Conservation (phyloP, 441 rosid species). For the Omphalea diandra region DNA sequence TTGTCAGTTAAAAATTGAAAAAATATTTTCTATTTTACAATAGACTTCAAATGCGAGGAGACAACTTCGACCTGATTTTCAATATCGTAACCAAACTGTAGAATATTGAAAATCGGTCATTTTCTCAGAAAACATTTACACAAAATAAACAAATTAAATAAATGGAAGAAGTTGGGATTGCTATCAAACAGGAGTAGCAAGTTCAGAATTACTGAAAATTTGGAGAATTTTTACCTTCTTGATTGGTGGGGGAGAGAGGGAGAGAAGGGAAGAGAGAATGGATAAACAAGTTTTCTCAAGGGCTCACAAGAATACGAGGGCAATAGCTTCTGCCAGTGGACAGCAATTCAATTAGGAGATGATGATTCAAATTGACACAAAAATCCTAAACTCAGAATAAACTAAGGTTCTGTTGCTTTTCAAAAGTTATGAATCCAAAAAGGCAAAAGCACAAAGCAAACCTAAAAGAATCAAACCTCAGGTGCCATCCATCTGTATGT, state of each 20-base stretch:
- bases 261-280: not conserved
- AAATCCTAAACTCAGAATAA: too few relatives aligned
- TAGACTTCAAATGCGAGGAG: too few relatives aligned
- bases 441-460: constrained; percentile 7
- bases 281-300: not conserved
- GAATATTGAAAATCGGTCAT: too few relatives aligned
- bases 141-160: too few relatives aligned
- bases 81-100: too few relatives aligned
- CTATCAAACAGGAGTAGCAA: too few relatives aligned
- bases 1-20: too few relatives aligned
- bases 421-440: constrained; percentile 1
- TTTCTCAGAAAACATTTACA: too few relatives aligned
- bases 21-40: too few relatives aligned
- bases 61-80: too few relatives aligned
- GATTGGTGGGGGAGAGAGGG: not conserved
- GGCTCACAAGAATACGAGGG: not conserved
- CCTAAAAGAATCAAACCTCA: constrained; percentile 47
- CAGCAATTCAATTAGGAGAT: not conserved
- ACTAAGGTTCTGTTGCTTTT: not conserved
- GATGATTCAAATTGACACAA: not conserved
- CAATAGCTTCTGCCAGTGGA: not conserved
- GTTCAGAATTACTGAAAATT: too few relatives aligned
- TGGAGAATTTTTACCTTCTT: not conserved
- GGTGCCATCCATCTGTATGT: constrained; percentile 96
- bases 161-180: too few relatives aligned